Conservation (phyloP, 345 rosid species). For the Cochlearia excelsa region DNA sequence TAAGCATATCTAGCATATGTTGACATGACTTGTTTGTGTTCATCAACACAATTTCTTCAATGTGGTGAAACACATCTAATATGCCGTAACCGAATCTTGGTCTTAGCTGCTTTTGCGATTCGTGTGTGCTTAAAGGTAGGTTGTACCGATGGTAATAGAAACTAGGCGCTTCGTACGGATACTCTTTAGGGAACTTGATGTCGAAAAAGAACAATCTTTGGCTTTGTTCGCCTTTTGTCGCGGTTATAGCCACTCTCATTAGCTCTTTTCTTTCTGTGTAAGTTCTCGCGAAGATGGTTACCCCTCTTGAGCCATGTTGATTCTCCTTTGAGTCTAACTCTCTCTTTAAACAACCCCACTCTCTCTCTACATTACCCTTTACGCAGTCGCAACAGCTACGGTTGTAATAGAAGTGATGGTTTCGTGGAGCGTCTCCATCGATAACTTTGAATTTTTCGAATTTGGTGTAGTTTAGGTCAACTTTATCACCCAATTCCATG, state of each 20-base stretch:
- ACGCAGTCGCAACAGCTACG: conserved; percentile 18
- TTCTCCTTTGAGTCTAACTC: conserved; percentile 19
- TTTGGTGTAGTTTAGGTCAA: conserved; percentile 27
- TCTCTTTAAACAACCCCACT: conserved; percentile 13
- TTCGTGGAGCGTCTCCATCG: conserved; percentile 21
- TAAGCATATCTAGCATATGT: conserved; percentile 29
- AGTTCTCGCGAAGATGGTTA: conserved; percentile 25
- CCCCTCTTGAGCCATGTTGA: conserved; percentile 2
- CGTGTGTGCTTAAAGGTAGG: conserved; percentile 20
- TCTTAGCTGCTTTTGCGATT: not conserved
- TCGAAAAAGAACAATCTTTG: conserved; percentile 34
- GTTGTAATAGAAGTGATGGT: conserved; percentile 23
- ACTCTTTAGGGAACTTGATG: conserved; percentile 20
- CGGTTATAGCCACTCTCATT: conserved; percentile 31
- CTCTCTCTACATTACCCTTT: not conserved
- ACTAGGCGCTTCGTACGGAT: conserved; percentile 28
- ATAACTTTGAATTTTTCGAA: conserved; percentile 25
- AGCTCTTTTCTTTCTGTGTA: conserved; percentile 29
- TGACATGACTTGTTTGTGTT: conserved; percentile 26
- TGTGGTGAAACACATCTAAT: conserved; percentile 26
- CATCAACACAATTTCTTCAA: conserved; percentile 29
- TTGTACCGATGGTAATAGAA: conserved; percentile 26
- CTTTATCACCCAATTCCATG: conserved; percentile 32
- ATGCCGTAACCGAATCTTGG: conserved; percentile 11
- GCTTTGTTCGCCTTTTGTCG: not conserved